Base-by-base conservation (phyloP, 2,329 filamentous ascomycete genomes). In the Cordyceps sp. region DNA sequence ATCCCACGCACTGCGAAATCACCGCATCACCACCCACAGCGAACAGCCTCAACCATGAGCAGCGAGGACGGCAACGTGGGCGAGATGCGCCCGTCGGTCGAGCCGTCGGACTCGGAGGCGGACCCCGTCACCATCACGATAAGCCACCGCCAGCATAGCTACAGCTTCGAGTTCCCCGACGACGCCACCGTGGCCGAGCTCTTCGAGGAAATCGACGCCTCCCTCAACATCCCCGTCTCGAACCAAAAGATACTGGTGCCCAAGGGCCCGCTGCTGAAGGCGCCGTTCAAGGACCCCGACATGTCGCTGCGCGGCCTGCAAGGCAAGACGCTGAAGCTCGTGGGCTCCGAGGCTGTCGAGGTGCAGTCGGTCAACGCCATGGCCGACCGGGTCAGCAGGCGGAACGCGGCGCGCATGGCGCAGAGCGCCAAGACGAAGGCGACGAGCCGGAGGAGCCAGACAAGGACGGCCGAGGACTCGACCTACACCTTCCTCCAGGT, bases 401-500 rank as follows among this genome's bases (percentile, higher is more conserved):
- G 65, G 6, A 62, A 69, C 29, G 54, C 53, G 3, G 54, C 54
- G 12, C 53, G 58, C 22, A 36, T 47, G 42, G 53, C 44, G 16
- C 49, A 42, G 38, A 47, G 39, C 33, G 43, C 28, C 36, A 54
- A 40, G 40, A 41, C 40, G 29, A 48, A 43, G 37, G 37, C n/a
- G 15, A 32, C 35, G 30, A 17, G 29, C 24, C 37, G 40, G 22
- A 30, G 35, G 3, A 35, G 32, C 15, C 35, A 33, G 6, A 26
- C 30, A 4, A 32, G 29, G 17, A 32, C 36, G 36, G 46, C 45
- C 49, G 71, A 73, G n/a, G 69, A 77, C 36, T 59, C 63, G 15
- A 64, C 62, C 37, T 93, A 93, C 58, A 93, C 81, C 0, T 98
- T 98, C 57, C 67, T 77, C 39, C 70, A 72, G 1, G 62, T 96